Evolutionary conservation across 139 green algal species (phyloP), one percentile per base, ranked within the genome.

Genomic region (Gonium pectorale): DNA sequence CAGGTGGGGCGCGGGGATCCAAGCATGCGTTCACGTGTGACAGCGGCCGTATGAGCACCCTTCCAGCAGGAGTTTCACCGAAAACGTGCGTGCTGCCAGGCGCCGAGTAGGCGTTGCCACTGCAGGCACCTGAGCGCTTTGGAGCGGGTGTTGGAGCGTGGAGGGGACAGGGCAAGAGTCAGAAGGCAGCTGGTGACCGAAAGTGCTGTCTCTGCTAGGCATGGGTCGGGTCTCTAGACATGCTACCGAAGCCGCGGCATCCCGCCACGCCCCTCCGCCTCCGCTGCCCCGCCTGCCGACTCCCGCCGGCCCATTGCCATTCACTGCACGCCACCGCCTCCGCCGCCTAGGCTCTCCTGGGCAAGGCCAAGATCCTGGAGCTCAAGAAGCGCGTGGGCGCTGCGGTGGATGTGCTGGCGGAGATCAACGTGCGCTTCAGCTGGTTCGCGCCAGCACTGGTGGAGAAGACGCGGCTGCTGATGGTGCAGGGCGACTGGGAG

Each of bases 361-460:
- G 93, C 52, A 88, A 90, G 69, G 86, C 91, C 64, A 88, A 89
- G 64, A 88, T 88, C 26, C 46, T 92, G 13, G 90, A 95, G 85
- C 67, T 91, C 19, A 77, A 81, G 24, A 40, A 73, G 52, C 46
- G 90, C 24, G 51, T 83, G 59, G 80, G 44, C 19, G 52, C 37
- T 6, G 89, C 88, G 1, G 49, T 90, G 56, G 86, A 93, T 24
- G 63, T 89, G 81, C 63, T 93, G 67, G 86, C 86, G 37, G 85
- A 92, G 73, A 72, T 92, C 59, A 80, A 87, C 31, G 82, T 91
- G 38, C 84, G 71, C 41, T 90, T 90, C 81, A 67, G 81, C 29
- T 95, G 90, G 90, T 95, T 95, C 81, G 67, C 94, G 52, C 89
- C 91, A 2, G 87, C 89, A 5, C 79, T 93, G 40, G 77, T 90